Evolutionary conservation across 257 asterid species (phyloP).

Genomic region (Linaria vulgaris): DNA sequence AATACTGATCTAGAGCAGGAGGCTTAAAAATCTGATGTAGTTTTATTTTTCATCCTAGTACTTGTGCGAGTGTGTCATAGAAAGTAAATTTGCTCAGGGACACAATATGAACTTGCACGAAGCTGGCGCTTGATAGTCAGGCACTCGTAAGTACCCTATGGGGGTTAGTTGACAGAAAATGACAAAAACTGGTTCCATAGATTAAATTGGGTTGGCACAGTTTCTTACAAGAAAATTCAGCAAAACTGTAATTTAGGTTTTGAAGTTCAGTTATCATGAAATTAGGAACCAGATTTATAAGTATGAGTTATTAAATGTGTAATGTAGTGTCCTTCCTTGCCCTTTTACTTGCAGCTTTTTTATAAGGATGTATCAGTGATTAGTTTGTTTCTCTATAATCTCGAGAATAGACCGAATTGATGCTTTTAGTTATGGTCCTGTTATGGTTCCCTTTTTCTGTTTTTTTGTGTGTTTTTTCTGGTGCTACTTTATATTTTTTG

Average conservation of each 20-base stretch:
- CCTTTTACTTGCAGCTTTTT: not conserved
- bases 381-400: not conserved
- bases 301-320: slow-evolving; percentile 4
- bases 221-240: not conserved
- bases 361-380: too few species aligned
- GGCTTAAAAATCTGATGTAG: not conserved
- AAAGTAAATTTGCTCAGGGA: slow-evolving; percentile 4
- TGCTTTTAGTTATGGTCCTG: slow-evolving; percentile 9
- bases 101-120: slow-evolving; percentile 6
- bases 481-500: not conserved
- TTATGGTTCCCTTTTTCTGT: not conserved
- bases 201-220: not conserved
- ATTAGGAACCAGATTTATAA: not conserved
- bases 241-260: not conserved
- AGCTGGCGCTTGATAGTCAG: not conserved
- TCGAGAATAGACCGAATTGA: not conserved
- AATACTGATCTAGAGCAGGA: not conserved
- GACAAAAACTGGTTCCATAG: not conserved
- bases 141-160: not conserved
- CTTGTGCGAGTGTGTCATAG: not conserved
- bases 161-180: not conserved
- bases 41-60: not conserved
- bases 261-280: slow-evolving; percentile 17
- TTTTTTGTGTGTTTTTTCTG: not conserved
- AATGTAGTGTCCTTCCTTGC: not conserved